Evolutionary conservation across 768 basidiomycete genomes (phyloP).

Genomic region (Pulveroboletus ravenelii): DNA sequence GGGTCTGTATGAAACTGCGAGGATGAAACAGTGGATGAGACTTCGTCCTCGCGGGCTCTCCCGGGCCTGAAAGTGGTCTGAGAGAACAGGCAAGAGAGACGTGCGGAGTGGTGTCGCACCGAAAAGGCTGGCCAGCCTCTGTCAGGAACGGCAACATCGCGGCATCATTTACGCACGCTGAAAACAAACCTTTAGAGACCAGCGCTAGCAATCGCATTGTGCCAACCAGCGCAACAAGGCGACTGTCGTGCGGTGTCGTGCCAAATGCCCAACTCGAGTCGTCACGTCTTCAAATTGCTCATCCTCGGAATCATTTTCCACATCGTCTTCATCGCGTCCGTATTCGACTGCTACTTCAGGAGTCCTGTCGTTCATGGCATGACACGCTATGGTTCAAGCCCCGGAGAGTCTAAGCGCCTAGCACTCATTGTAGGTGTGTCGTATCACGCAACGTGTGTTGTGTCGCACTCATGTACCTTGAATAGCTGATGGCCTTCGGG

Average conservation of each 20-base stretch:
- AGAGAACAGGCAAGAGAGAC: not conserved
- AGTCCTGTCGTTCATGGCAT: constrained; percentile 80
- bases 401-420: constrained; percentile 60
- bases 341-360: constrained; percentile 86
- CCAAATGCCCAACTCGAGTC: constrained; percentile 14
- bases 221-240: too few species aligned
- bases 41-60: not conserved
- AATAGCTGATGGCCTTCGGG: constrained; percentile 77
- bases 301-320: constrained; percentile 72
- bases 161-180: too few species aligned
- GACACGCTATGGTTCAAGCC: constrained; percentile 45
- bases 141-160: not conserved
- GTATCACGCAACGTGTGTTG: not conserved
- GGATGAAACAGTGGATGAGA: not conserved
- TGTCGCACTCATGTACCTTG: not conserved
- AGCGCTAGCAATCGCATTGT: not conserved
- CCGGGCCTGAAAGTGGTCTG: not conserved
- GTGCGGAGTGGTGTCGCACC: too few species aligned
- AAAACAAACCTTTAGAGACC: too few species aligned
- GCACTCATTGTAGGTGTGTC: constrained; percentile 73
- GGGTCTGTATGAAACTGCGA: not conserved
- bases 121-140: not conserved
- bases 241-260: not conserved
- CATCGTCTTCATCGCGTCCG: constrained; percentile 62
- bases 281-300: constrained; percentile 40